Evolutionary conservation across 805 yeast species (phyloP).

Genomic region (Saccharomycopsis guyanensis): DNA sequence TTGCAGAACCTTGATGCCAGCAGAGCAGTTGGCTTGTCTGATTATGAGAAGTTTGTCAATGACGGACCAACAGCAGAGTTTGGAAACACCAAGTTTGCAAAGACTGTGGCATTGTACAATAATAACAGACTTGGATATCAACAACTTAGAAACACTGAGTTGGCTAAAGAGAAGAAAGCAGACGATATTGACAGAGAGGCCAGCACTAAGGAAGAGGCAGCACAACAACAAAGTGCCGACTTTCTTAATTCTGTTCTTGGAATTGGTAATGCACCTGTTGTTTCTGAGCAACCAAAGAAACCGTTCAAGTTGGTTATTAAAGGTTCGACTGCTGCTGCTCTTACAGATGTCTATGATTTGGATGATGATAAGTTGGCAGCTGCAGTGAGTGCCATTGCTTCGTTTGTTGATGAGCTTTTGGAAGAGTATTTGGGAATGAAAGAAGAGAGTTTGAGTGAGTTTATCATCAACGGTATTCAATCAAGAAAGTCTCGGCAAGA

Average conservation of each 20-base stretch:
- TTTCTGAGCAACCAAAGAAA: background rate
- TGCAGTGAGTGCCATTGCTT: slow-evolving; percentile 26
- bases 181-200: slow-evolving; percentile 36
- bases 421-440: slow-evolving; percentile 46
- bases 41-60: slow-evolving; percentile 8
- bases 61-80: background rate
- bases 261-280: background rate
- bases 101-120: slow-evolving; percentile 4
- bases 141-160: slow-evolving; percentile 31
- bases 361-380: slow-evolving; percentile 19
- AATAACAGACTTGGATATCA: slow-evolving; percentile 27
- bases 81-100: background rate
- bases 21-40: background rate
- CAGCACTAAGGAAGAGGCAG: slow-evolving; percentile 26
- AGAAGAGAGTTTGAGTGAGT: slow-evolving; percentile 43
- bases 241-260: slow-evolving; percentile 20
- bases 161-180: slow-evolving; percentile 34
- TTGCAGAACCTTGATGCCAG: slow-evolving; percentile 30
- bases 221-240: slow-evolving; percentile 18
- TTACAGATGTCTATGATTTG: background rate
- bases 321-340: background rate
- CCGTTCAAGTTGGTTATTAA: background rate
- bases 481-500: slow-evolving; percentile 27
- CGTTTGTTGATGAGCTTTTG: slow-evolving; percentile 35
- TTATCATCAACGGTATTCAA: slow-evolving; percentile 34